Percentiles rank a stretch among this genome's conserved stretches.
phyloP scores from a whole-genome alignment of 2,329 filamentous ascomycete species.

The Fusarium anguioides region DNA sequence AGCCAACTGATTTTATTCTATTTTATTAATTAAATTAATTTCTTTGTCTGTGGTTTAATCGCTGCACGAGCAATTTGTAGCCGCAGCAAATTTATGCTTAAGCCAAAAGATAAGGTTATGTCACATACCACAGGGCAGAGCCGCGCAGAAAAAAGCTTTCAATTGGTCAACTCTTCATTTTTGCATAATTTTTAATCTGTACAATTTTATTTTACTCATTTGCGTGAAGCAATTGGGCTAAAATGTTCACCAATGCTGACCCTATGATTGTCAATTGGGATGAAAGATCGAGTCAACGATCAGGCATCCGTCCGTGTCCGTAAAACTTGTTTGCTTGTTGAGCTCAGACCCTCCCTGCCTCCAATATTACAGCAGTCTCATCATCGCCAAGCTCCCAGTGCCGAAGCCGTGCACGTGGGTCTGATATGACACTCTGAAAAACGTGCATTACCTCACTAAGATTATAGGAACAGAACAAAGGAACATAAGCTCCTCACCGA shows the following conservation, averaged over 20 bases:
- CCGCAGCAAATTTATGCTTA: neutral
- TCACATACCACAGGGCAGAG: neutral
- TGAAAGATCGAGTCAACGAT: rapidly evolving
- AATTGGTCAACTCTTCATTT: neutral
- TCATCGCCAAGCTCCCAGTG: neutral
- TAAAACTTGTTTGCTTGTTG: neutral
- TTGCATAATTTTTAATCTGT: rapidly evolving
- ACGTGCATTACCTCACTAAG: neutral
- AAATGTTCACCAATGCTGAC: too few relatives aligned
- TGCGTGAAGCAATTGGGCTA: neutral
- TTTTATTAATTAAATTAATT: too few relatives aligned
- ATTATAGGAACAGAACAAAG: neutral
- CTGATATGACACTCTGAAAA: neutral
- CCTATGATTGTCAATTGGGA: neutral
- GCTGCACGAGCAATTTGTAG: too few relatives aligned
- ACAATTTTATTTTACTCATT: neutral
- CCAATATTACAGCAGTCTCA: neutral
- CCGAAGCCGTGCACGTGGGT: neutral
- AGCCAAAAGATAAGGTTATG: neutral
- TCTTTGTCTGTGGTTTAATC: too few relatives aligned
- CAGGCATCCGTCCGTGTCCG: neutral
- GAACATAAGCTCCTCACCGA: neutral
- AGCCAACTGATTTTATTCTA: too few relatives aligned
- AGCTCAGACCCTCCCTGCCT: neutral
- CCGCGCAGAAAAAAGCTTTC: neutral